Evolutionary conservation across 2,329 filamentous ascomycete species (phyloP).

Genomic region (Lecanoromycetidae sp.): DNA sequence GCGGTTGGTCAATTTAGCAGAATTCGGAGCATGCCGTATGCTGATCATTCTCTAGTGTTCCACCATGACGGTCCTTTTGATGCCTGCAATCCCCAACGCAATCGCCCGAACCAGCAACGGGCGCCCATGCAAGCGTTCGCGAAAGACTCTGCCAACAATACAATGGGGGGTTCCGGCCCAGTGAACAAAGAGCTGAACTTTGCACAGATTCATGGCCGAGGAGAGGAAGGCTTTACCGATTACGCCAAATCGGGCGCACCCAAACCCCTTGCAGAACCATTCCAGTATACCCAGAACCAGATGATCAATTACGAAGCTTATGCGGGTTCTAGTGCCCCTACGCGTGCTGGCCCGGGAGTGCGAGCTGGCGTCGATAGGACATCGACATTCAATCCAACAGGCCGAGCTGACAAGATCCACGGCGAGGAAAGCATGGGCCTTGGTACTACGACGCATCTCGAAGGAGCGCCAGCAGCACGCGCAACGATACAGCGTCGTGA

Average conservation of each 20-base stretch:
- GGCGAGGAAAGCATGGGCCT: constrained; percentile 73
- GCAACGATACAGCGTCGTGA: constrained; percentile 65
- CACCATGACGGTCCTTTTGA: constrained; percentile 97
- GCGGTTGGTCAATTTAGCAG: constrained; percentile 49
- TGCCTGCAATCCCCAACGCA: constrained; percentile 87
- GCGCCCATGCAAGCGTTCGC: constrained; percentile 97
- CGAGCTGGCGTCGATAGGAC: constrained; percentile 20
- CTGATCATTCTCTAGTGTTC: constrained; percentile 52
- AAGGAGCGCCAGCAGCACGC: constrained; percentile 78
- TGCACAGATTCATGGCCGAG: constrained; percentile 70
- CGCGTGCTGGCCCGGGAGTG: constrained; percentile 9
- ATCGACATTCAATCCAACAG: constrained; percentile 52
- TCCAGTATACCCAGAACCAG: too few relatives aligned
- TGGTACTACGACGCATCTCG: constrained; percentile 89
- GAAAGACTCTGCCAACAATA: constrained; percentile 83
- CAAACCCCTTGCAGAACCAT: constrained; percentile 27
- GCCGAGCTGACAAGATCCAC: constrained; percentile 61
- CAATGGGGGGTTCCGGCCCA: constrained; percentile 75
- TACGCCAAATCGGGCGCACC: constrained; percentile 44
- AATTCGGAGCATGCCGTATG: not conserved
- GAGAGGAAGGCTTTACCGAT: constrained; percentile 77
- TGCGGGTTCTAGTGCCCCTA: constrained; percentile 22
- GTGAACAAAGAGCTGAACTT: constrained; percentile 72
- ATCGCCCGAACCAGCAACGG: constrained; percentile 66
- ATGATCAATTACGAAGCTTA: constrained; percentile 30